Conservation (phyloP, 129 eudicot species). For the Flaveria trinervia region DNA sequence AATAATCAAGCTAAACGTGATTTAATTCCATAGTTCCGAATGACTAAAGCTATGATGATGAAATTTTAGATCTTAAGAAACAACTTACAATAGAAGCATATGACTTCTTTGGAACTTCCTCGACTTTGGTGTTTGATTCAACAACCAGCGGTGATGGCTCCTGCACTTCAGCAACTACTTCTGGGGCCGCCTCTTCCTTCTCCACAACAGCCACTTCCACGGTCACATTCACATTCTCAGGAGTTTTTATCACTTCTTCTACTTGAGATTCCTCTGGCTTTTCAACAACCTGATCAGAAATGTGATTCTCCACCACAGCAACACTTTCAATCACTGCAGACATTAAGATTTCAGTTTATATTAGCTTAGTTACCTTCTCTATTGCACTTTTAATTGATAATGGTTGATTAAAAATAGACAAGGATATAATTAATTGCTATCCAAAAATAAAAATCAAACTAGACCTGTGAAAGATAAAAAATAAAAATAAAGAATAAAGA, state of each 20-base stretch:
- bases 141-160: conserved; percentile 51
- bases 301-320: conserved; percentile 49
- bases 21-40: background rate
- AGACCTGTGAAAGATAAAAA: background rate
- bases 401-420: background rate
- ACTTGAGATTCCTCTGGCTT: conserved; percentile 47
- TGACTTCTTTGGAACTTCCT: conserved; percentile 80
- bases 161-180: conserved; percentile 62
- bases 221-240: conserved; percentile 45
- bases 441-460: background rate
- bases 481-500: background rate
- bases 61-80: background rate
- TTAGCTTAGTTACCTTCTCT: background rate
- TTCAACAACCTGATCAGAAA: conserved; percentile 44
- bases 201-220: conserved; percentile 42
- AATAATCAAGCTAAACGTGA: background rate
- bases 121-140: conserved; percentile 51
- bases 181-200: conserved; percentile 57
- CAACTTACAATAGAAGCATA: conserved; percentile 96
- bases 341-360: background rate
- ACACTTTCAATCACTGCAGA: conserved; percentile 40
- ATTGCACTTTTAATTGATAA: background rate
- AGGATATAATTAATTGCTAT: background rate
- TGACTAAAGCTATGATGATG: background rate
- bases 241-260: conserved; percentile 40